These are phyloP conservation scores for Puccinellia tenuiflora DNA, from an alignment of 176 grass and related monocot genomes.

Conservation along the genomic window DNA sequence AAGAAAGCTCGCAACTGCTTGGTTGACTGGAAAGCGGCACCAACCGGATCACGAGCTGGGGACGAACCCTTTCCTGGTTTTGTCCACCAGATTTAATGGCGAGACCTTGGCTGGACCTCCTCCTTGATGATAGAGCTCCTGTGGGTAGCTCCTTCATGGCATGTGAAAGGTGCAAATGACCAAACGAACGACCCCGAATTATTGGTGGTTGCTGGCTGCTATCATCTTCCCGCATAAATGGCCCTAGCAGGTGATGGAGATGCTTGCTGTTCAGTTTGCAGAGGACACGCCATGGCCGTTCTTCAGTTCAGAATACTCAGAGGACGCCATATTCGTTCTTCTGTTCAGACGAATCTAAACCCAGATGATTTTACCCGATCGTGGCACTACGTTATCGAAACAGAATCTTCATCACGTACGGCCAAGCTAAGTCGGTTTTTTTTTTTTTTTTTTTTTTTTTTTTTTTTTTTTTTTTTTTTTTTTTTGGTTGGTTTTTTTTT, in stretches of 20 bases:
- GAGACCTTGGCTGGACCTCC: not conserved
- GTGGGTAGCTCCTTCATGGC: not conserved
- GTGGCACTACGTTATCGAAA: not conserved
- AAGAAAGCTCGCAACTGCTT: constrained; percentile 1
- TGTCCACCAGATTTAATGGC: constrained; percentile 13
- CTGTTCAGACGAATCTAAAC: no score
- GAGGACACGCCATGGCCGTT: not conserved
- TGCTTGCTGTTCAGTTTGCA: not conserved
- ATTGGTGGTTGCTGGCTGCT: not conserved
- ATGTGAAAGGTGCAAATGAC: not conserved
- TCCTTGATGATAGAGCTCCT: not conserved
- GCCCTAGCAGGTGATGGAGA: not conserved
- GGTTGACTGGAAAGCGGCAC: constrained; percentile 32
- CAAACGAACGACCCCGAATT: not conserved
- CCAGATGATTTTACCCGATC: not conserved
- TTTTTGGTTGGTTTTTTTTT: no score
- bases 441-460: no score
- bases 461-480: no score
- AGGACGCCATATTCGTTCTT: not conserved
- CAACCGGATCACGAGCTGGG: not conserved
- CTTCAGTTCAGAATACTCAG: not conserved
- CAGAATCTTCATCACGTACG: not conserved
- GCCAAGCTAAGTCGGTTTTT: no score
- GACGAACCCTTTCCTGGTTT: not conserved
- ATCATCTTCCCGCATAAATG: not conserved